Conservation (phyloP, 495 filamentous ascomycete genomes). For the Cenococcum geophilum region DNA sequence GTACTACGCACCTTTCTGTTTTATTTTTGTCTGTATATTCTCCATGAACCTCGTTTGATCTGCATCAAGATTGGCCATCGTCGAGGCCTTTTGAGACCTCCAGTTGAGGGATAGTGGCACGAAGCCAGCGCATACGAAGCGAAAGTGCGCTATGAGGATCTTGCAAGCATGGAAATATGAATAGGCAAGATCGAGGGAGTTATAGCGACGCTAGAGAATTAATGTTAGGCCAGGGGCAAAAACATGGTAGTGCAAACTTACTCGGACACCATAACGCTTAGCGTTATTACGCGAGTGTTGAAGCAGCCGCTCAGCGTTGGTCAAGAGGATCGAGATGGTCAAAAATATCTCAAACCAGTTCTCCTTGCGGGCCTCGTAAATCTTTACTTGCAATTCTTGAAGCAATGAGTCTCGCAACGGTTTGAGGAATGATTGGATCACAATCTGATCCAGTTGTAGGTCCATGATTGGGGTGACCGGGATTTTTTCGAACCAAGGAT, state of each 20-base stretch:
- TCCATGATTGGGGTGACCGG: conserved; percentile 22
- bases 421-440: conserved; percentile 15
- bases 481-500: conserved; percentile 14
- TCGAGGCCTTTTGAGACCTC: background rate
- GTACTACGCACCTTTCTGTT: conserved; percentile 6
- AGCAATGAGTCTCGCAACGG: conserved; percentile 8
- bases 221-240: background rate
- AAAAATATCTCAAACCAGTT: conserved; percentile 21
- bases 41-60: conserved; percentile 13
- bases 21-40: conserved; percentile 2
- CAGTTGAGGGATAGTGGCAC: conserved; percentile 4
- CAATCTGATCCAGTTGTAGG: conserved; percentile 19
- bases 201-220: conserved; percentile 9
- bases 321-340: conserved; percentile 11
- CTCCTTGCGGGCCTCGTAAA: background rate
- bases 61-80: background rate
- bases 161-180: conserved; percentile 14
- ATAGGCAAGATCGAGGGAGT: conserved; percentile 13
- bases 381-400: conserved; percentile 7
- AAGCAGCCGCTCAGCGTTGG: conserved; percentile 17
- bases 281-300: conserved; percentile 16
- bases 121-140: conserved; percentile 9
- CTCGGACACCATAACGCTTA: conserved; percentile 10
- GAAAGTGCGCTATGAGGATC: conserved; percentile 14
- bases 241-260: background rate